A percentile compares a stretch with the other conserved stretches of the same genome.
phyloP scores from a whole-genome alignment of 2,329 filamentous ascomycete genomes.

The Aureobasidium sp. region DNA sequence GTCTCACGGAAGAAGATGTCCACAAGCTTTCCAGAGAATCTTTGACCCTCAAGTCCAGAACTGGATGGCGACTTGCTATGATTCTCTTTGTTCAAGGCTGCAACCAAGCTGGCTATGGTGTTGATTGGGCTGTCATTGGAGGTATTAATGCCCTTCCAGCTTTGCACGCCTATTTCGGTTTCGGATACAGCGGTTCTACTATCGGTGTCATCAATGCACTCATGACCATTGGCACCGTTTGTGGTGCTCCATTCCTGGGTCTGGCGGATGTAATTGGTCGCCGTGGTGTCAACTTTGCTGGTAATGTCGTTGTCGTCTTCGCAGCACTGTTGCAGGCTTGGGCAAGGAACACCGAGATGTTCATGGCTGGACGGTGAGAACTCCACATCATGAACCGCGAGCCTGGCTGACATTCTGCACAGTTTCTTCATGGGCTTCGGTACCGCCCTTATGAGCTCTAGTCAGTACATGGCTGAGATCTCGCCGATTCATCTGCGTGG shows the following conservation, averaged over 20 bases:
- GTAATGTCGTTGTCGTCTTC: slow-evolving; percentile 38
- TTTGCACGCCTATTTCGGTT: slow-evolving; percentile 39
- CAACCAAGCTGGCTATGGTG: slow-evolving; percentile 40
- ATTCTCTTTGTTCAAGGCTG: slow-evolving; percentile 41
- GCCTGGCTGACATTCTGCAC: not conserved
- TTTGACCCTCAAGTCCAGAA: slow-evolving; percentile 32
- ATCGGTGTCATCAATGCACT: slow-evolving; percentile 39
- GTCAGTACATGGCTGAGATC: slow-evolving; percentile 33
- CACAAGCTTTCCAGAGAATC: slow-evolving; percentile 34
- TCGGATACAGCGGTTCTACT: slow-evolving; percentile 32
- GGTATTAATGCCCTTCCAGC: slow-evolving; percentile 36
- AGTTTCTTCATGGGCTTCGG: slow-evolving; percentile 32
- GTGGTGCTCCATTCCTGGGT: slow-evolving; percentile 42
- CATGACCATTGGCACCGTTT: slow-evolving; percentile 40
- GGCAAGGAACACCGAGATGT: slow-evolving; percentile 23
- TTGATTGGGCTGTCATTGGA: slow-evolving; percentile 43
- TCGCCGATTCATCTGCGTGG: slow-evolving; percentile 28
- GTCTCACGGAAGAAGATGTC: slow-evolving; percentile 40
- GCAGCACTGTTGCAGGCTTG: slow-evolving; percentile 33
- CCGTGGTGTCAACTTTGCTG: slow-evolving; percentile 40
- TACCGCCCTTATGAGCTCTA: slow-evolving; percentile 29
- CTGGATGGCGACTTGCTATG: slow-evolving; percentile 33
- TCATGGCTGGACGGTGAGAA: slow-evolving; percentile 26
- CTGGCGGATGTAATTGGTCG: slow-evolving; percentile 45
- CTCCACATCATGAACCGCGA: no score